Evolutionary conservation across 768 basidiomycete genomes (phyloP).

Genomic region (Boletales sp.): DNA sequence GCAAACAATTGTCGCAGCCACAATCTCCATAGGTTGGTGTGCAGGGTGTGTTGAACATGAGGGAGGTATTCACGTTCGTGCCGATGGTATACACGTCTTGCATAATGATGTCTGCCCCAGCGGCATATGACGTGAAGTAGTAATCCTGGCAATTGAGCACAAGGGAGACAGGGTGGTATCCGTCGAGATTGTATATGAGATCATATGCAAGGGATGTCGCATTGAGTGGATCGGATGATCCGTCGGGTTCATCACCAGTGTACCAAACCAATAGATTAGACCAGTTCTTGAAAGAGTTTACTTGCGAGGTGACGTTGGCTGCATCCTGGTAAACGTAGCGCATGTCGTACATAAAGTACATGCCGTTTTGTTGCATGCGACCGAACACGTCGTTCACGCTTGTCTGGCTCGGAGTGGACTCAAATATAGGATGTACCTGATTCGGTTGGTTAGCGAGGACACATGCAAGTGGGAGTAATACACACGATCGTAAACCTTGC

Average conservation of each 20-base stretch:
- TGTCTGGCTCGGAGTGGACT: slow-evolving; percentile 52
- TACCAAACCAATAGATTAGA: slow-evolving; percentile 70
- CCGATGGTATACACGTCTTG: slow-evolving; percentile 50
- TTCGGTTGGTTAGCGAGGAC: slow-evolving; percentile 5
- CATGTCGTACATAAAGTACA: slow-evolving; percentile 83
- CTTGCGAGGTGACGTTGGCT: slow-evolving; percentile 58
- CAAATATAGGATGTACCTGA: slow-evolving; percentile 68
- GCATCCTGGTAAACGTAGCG: slow-evolving; percentile 62
- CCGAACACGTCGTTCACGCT: slow-evolving; percentile 48
- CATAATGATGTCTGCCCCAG: slow-evolving; percentile 67
- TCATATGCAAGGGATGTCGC: slow-evolving; percentile 49
- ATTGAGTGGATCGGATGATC: slow-evolving; percentile 60
- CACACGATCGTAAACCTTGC: slow-evolving; percentile 28
- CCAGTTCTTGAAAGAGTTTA: slow-evolving; percentile 62
- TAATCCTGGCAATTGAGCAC: slow-evolving; percentile 68
- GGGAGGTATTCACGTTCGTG: slow-evolving; percentile 63
- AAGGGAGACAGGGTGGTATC: slow-evolving; percentile 64
- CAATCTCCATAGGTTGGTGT: slow-evolving; percentile 66
- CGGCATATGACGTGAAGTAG: slow-evolving; percentile 53
- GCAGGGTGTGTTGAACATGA: slow-evolving; percentile 57
- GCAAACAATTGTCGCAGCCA: slow-evolving; percentile 63
- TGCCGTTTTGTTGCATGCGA: slow-evolving; percentile 59
- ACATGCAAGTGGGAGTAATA: not conserved
- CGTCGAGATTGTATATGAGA: slow-evolving; percentile 58
- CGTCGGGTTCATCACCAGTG: slow-evolving; percentile 71